A percentile compares a stretch with the other conserved stretches of the same genome.
Conservation (phyloP, 306 rosid species). For the Fragaria nilgerrensis region DNA sequence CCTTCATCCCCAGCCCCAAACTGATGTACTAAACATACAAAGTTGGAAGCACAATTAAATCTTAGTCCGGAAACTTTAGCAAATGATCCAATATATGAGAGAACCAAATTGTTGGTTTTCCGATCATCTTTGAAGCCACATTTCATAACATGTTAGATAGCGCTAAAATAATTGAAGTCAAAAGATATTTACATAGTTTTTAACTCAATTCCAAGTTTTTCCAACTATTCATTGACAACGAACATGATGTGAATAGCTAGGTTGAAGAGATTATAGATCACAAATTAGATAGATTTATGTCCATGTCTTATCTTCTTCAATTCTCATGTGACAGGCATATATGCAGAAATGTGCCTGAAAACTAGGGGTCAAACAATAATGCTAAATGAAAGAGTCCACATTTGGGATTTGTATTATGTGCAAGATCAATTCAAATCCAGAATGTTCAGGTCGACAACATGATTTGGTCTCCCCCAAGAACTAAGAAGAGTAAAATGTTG, state of each 20-base stretch:
- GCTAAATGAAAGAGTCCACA: slow-evolving; percentile 7
- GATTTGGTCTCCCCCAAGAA: neutral
- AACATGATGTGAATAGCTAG: neutral
- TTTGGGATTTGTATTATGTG: slow-evolving; percentile 7
- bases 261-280: neutral
- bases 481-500: neutral
- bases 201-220: neutral
- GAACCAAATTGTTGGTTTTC: neutral
- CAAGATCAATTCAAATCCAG: neutral
- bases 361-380: slow-evolving; percentile 3
- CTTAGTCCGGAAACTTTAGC: no score
- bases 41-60: no score
- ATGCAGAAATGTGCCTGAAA: neutral
- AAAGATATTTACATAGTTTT: neutral
- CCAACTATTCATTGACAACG: neutral
- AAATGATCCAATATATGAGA: neutral
- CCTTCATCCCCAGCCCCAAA: neutral
- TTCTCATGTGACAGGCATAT: neutral
- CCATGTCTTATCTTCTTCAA: neutral
- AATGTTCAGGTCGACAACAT: neutral
- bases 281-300: neutral
- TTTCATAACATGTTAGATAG: neutral
- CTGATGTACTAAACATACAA: neutral
- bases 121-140: neutral
- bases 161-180: neutral